Evolutionary conservation across 164 flowering plant genomes (phyloP), one percentile per base, ranked within the genome.

Genomic region (Nymphaea thermarum): DNA sequence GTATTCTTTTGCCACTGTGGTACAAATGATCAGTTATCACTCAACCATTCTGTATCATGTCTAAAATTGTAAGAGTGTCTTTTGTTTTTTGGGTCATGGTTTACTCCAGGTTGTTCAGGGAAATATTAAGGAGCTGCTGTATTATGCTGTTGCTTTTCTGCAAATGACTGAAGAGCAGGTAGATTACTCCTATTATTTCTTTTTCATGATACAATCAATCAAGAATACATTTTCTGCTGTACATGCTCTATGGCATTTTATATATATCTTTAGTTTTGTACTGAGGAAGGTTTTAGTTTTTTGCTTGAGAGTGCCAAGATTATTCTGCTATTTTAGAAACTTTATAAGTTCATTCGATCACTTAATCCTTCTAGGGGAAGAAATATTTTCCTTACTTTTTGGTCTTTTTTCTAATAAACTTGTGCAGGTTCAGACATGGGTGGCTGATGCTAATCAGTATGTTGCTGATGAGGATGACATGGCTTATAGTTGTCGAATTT

Each of bases 121-220:
- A 66, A 83, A 86, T 74, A 60, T 80, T 62, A 82, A 74, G 63
- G 97, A 90, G 74, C 75, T 95, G 77, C 89, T 82, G 14, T 90
- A 95, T 73, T 86, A 87, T 78, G 85, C 93, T 4, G 75, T 92
- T 74, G 89, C 83, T 65, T 95, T 88, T 76, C 78, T 92, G 75
- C 97, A 95, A 72, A 86, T 92, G 73, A 92, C 98, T 51, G 94
- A 89, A 71, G 91, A 90, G 67, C 97, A 95, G 96, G 98, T 92
- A 72, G 44, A 25, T 42, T 18, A 25, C 36, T 25, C 36, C 36
- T 25, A 25, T 25, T 25, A 0, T 25, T 25, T 25, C 36, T 25
- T 25, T 25, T 25, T 25, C 36, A 25, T 25, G 36, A 25, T 25
- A 55, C 10, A 55, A 8, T 16, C 16, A 8, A 55, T 8, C 60